phyloP scores from a whole-genome alignment of 257 asterid species.

The Petunia secreta region DNA sequence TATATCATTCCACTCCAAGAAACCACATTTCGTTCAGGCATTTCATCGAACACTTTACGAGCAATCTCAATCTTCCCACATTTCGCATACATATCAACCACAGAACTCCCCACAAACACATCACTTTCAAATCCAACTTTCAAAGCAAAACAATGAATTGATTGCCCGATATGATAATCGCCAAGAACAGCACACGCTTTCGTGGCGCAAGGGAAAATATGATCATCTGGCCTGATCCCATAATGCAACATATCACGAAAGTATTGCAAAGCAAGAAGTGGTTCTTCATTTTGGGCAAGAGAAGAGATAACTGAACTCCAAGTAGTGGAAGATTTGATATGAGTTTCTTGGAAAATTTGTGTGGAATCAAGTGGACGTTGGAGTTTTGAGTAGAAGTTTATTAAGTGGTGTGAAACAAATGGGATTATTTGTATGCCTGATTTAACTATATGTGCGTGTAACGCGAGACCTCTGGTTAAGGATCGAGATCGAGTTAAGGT shows the following conservation, averaged over 20 bases:
- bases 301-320: slow-evolving; percentile 83
- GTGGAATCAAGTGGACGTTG: slow-evolving; percentile 63
- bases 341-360: slow-evolving; percentile 54
- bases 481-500: slow-evolving; percentile 50
- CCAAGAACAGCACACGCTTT: slow-evolving; percentile 63
- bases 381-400: slow-evolving; percentile 77
- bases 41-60: slow-evolving; percentile 76
- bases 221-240: slow-evolving; percentile 56
- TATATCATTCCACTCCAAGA: slow-evolving; percentile 89
- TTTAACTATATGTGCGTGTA: slow-evolving; percentile 68
- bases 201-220: slow-evolving; percentile 60
- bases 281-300: slow-evolving; percentile 72
- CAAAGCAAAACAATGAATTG: slow-evolving; percentile 61
- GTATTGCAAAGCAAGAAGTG: slow-evolving; percentile 53
- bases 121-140: slow-evolving; percentile 57
- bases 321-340: slow-evolving; percentile 68
- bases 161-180: slow-evolving; percentile 44
- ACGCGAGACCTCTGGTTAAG: slow-evolving; percentile 52
- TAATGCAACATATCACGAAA: slow-evolving; percentile 54
- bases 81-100: slow-evolving; percentile 81
- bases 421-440: slow-evolving; percentile 64
- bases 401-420: slow-evolving; percentile 66
- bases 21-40: slow-evolving; percentile 84
- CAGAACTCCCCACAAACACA: slow-evolving; percentile 76
- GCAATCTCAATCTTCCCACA: slow-evolving; percentile 62